Conservation (phyloP, 139 green algal species). For the Picochlorum sp. region DNA sequence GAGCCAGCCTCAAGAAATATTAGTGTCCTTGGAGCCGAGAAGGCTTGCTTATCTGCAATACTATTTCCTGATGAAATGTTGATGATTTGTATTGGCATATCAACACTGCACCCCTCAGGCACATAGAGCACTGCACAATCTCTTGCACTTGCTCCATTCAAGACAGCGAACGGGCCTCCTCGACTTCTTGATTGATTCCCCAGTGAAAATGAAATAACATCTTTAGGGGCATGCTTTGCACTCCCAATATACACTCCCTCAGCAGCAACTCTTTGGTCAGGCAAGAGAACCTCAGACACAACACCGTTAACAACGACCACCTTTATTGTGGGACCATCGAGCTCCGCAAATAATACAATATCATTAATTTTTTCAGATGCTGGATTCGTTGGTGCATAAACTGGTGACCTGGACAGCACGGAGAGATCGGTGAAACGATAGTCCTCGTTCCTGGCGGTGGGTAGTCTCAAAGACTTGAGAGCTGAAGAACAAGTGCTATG, state of each 20-base stretch:
- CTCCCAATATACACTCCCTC: slow-evolving; percentile 47
- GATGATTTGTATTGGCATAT: slow-evolving; percentile 48
- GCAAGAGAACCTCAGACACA: slow-evolving; percentile 6
- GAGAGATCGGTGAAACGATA: slow-evolving; percentile 78
- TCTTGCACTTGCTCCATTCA: slow-evolving; percentile 55
- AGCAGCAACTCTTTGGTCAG: no score
- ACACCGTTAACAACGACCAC: slow-evolving; percentile 47
- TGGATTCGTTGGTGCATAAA: no score
- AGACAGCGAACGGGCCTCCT: slow-evolving; percentile 57
- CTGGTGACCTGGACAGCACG: slow-evolving; percentile 23
- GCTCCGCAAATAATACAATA: not conserved
- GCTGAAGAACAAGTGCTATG: slow-evolving; percentile 17
- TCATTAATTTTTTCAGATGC: not conserved
- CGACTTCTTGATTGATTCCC: slow-evolving; percentile 34
- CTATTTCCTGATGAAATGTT: slow-evolving; percentile 27
- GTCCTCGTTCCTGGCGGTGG: slow-evolving; percentile 66
- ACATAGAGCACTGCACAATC: slow-evolving; percentile 57
- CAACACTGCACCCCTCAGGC: slow-evolving; percentile 11
- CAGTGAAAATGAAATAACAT: slow-evolving; percentile 8
- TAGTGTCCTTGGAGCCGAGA: slow-evolving; percentile 44
- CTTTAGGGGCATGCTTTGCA: slow-evolving; percentile 37
- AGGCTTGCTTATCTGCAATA: not conserved
- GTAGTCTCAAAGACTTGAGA: slow-evolving; percentile 54
- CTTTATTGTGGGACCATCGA: not conserved
- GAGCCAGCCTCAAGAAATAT: slow-evolving; percentile 37